Base-by-base conservation (phyloP, 139 green algal genomes). In the Yamagishiella unicocca region DNA sequence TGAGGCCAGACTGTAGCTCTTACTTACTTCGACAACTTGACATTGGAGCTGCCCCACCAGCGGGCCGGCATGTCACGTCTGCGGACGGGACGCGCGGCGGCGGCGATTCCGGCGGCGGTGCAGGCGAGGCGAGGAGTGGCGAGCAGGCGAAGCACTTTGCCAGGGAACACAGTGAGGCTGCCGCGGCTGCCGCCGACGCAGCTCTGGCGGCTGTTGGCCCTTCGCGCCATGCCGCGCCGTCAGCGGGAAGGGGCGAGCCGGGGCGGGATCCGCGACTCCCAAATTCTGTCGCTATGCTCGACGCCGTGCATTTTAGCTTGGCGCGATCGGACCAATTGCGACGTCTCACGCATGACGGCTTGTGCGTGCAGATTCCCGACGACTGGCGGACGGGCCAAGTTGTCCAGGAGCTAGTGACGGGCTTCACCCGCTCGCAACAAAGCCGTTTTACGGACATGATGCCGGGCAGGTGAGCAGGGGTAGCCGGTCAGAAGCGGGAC, bases 401-500 rank as follows among this genome's bases (percentile, higher is more conserved):
- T 22, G 76, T 83, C 4, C 76, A 83, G 55, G 53, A 83, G 29
- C 76, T 83, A 37, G 35, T 83, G 35, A 68, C 70, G 76, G 76
- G 76, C 76, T 83, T 71, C 76, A 83, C 76, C 17, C 42, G 33
- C 53, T 7, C 53, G 8, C 76, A 45, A 8, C 76, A 70, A 37
- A 68, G 76, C 54, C 53, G 76, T 21, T 83, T 83, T 37, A 83
- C 76, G 21, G 76, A 83, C 76, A 7, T 83, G 37, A 83, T 83
- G 76, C 76, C 76, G 45, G 7, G 29, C 12, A 31, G 74, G 74
- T 82, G 35, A 0, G 37, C n/a, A n/a, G n/a, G n/a, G n/a, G n/a
- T n/a, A n/a, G n/a, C n/a, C n/a, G n/a, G n/a, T n/a, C n/a, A n/a
- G n/a, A n/a, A n/a, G n/a, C n/a, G n/a, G n/a, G n/a, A n/a, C n/a